Evolutionary conservation across 371 early-diverging fungal genomes (phyloP).

Genomic region (Apophysomyces sp.): DNA sequence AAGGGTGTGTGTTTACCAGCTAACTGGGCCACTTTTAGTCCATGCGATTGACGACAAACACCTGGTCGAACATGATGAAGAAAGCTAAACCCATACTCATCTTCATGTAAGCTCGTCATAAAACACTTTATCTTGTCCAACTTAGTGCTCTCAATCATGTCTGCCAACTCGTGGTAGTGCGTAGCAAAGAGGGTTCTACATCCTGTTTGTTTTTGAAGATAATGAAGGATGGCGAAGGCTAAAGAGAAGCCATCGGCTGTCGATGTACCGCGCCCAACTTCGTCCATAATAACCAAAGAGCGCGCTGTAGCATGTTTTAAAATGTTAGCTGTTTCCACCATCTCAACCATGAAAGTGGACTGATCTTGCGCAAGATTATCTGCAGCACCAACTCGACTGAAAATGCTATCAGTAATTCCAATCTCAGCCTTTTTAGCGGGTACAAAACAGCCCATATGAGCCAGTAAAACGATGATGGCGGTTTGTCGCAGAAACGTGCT

Average conservation of each 20-base stretch:
- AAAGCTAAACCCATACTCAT: conserved; percentile 53
- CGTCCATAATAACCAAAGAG: conserved; percentile 96
- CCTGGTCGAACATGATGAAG: conserved; percentile 62
- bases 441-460: conserved; percentile 94
- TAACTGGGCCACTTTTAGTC: conserved; percentile 68
- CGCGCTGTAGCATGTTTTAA: conserved; percentile 74
- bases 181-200: conserved; percentile 91
- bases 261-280: conserved; percentile 98
- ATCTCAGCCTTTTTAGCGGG: conserved; percentile 83
- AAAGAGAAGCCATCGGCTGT: conserved; percentile 91
- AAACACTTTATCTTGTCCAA: conserved; percentile 46
- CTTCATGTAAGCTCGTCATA: conserved; percentile 55
- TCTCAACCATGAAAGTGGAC: conserved; percentile 99
- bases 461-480: conserved; percentile 84
- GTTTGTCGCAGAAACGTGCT: conserved; percentile 89
- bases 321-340: conserved; percentile 94
- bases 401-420: conserved; percentile 89
- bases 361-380: conserved; percentile 82
- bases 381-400: conserved; percentile 81
- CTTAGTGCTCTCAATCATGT: conserved; percentile 18
- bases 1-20: conserved; percentile 58
- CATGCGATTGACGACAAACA: conserved; percentile 65
- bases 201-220: conserved; percentile 62
- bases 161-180: conserved; percentile 90
- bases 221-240: conserved; percentile 84